Base-by-base conservation (phyloP, 768 basidiomycete species). In the Lactarius sanguifluus region DNA sequence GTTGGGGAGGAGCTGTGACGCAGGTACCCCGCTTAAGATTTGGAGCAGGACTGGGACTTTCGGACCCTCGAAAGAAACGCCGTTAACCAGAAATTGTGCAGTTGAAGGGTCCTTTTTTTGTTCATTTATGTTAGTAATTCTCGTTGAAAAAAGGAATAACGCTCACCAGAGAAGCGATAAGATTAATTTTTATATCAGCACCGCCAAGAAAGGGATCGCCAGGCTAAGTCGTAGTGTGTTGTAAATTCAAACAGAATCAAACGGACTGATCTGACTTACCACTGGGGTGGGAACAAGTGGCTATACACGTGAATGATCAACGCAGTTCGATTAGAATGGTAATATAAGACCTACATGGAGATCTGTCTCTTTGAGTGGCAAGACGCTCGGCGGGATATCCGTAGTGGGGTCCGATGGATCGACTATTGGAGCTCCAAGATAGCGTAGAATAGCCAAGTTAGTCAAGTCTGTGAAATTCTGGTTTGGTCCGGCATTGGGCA, bases 41-140 rank as follows among this genome's bases (percentile, higher is more conserved):
- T 87, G 86, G 15, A 87, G 78, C 16, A 87, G 78, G 16, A 85
- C 80, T 6, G 0, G 86, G 85, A 1, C 74, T 0, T 76, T 75
- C 0, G 85, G 85, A 0, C 76, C 71, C 4, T 70, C 66, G 71
- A 75, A 85, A 25, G 75, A 70, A 55, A 69, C 67, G n/a, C 71
- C 72, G 58, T 81, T 81, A 56, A 81, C 70, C 1, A 65, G 64
- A 71, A 78, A 81, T 10, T 71, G n/a, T 2, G 47, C 45, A n/a
- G 28, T 3, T 6, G 30, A n/a, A 30, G 8, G n/a, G n/a, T n/a
- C 32, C 32, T 9, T 64, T 5, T 59, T 23, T 52, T 38, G 12
- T 40, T 40, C 10, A 2, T 50, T 10, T 50, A 20, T 30, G 41
- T 32, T 20, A 38, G 34, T 25, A 38, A 3, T 12, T 34, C 36